Percentiles rank a stretch among this genome's conserved stretches.
These are phyloP conservation scores for Populus hybrid DNA, from an alignment of 441 rosid genomes.

Conservation along the genomic window DNA sequence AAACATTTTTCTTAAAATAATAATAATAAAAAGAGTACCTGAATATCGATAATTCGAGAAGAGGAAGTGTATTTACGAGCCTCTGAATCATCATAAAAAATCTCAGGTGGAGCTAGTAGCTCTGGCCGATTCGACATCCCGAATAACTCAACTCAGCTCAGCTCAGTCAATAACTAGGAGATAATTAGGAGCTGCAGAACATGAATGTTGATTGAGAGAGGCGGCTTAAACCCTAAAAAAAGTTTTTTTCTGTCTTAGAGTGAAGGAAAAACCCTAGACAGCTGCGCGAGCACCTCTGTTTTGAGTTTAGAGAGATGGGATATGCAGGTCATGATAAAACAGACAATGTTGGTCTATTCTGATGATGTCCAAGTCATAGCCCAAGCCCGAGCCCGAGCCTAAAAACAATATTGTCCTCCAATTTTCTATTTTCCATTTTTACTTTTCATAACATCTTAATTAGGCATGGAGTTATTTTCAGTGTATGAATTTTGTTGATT, in stretches of 20 bases:
- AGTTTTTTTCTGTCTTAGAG: too few relatives aligned
- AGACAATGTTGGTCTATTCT: too few relatives aligned
- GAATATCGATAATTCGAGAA: constrained; percentile 86
- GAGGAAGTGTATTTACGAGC: constrained; percentile 91
- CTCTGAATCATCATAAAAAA: constrained; percentile 76
- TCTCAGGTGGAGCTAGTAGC: constrained; percentile 88
- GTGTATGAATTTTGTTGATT: too few relatives aligned
- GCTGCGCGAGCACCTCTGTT: background rate
- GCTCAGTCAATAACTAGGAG: constrained; percentile 11
- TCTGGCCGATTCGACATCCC: constrained; percentile 73
- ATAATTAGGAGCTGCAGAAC: background rate
- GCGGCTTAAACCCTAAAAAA: background rate
- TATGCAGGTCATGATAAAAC: too few relatives aligned
- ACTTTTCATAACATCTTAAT: too few relatives aligned
- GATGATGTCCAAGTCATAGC: too few relatives aligned
- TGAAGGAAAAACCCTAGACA: background rate
- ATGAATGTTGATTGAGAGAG: background rate
- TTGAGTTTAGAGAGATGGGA: background rate
- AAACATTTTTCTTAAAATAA: too few relatives aligned
- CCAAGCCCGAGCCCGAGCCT: too few relatives aligned
- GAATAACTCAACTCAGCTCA: background rate
- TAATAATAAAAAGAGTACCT: constrained; percentile 33
- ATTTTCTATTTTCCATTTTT: too few relatives aligned
- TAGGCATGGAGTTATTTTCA: too few relatives aligned
- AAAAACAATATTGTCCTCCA: too few relatives aligned